Evolutionary conservation across 139 green algal genomes (phyloP), one percentile per base, ranked within the genome.

Genomic region (Auxenochlorella pyrenoidosa): DNA sequence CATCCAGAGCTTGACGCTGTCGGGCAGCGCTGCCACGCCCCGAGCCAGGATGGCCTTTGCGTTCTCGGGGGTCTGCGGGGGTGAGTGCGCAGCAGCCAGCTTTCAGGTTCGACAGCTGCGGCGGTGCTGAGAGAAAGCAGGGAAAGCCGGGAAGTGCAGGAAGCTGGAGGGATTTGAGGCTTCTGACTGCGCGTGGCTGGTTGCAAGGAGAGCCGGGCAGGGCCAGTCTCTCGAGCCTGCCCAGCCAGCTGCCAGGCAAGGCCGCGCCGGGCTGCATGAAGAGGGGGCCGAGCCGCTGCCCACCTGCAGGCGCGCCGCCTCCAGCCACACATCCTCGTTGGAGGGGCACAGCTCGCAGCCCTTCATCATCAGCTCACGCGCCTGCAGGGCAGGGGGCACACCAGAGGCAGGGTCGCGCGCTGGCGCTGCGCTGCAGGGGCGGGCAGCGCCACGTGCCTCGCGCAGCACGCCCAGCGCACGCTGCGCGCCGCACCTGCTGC

Each of bases 311-410:
- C 98, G 93, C 6, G 95, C 94, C 28, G 96, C 94, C 92, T 99
- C 97, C 88, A 99, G 93, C 98, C 98, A 99, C 34, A 99, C 96
- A 87, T 99, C 98, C 80, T 82, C 98, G 86, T 87, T 97, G 87
- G 91, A 94, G 47, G 98, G 97, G 90, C 98, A 99, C 86, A 94
- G 88, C 87, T 99, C 97, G 87, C 95, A 99, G 18, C 97, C 97
- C 90, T 97, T 95, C 84, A 95, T 92, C 19, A 92, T 80, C 77
- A 95, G 87, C 76, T 91, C 88, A 34, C 93, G 84, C 32, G 91
- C 92, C 65, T 95, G 90, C 36, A 79, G 75, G 22, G 32, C 54
- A 24, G 54, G 22, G 54, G 15, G 16, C 54, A 63, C 54, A 13
- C 54, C 18, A 4, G 12, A 12, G 47, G 6, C 47, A 58, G 47